A percentile compares a stretch with the other conserved stretches of the same genome.
phyloP scores from a whole-genome alignment of 495 filamentous ascomycete species.

The Penicillium turbatum region DNA sequence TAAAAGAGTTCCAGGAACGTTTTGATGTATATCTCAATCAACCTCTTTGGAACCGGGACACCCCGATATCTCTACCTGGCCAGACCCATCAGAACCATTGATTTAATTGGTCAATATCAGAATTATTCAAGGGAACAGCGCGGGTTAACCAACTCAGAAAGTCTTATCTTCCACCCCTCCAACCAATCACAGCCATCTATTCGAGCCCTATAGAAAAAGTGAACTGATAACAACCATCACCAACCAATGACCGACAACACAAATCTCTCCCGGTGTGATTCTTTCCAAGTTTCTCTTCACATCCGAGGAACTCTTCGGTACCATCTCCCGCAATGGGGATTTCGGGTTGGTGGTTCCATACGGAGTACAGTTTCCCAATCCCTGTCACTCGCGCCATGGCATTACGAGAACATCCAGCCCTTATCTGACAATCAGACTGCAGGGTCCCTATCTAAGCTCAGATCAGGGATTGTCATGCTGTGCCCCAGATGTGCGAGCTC shows the following conservation, averaged over 20 bases:
- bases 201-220: not conserved
- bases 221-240: conserved; percentile 6
- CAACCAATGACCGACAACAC: conserved; percentile 1
- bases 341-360: not conserved
- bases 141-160: not conserved
- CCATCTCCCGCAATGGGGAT: not conserved
- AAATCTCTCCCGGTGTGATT: not conserved
- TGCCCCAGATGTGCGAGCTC: conserved; percentile 24
- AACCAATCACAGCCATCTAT: conserved; percentile 5
- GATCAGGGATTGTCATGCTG: not conserved
- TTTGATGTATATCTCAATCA: not conserved
- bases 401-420: conserved; percentile 6
- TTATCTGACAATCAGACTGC: conserved; percentile 1
- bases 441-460: conserved; percentile 10
- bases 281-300: not conserved
- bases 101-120: not conserved
- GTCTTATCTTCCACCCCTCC: conserved; percentile 1
- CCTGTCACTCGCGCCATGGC: not conserved
- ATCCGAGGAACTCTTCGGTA: not conserved
- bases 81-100: not conserved
- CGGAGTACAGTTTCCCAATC: not conserved
- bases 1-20: not conserved
- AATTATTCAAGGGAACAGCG: not conserved
- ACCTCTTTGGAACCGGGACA: not conserved
- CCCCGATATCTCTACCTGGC: not conserved